These are phyloP conservation scores for Trichoderma sp. DNA, from an alignment of 2,329 filamentous ascomycete species.

Conservation along the genomic window DNA sequence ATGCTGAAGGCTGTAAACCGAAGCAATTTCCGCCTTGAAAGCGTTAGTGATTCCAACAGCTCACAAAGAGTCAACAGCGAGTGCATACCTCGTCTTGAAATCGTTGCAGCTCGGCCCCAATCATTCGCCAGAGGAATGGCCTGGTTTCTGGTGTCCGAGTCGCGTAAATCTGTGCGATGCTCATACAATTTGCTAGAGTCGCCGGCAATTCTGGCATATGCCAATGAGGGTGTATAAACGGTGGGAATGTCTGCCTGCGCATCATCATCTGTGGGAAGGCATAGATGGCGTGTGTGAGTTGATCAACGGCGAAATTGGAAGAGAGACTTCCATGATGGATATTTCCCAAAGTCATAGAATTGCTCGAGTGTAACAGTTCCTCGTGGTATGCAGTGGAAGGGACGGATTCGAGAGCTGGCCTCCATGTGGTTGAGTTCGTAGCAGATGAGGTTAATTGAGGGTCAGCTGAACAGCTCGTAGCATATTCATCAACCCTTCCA, in stretches of 20 bases:
- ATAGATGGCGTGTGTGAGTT: background rate
- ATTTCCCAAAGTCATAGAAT: background rate
- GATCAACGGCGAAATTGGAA: background rate
- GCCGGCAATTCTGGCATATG: background rate
- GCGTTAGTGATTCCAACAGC: background rate
- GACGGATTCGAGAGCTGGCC: background rate
- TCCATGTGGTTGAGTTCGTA: background rate
- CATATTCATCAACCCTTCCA: background rate
- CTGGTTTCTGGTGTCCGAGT: background rate
- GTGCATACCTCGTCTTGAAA: background rate
- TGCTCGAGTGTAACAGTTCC: background rate
- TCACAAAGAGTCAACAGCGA: background rate
- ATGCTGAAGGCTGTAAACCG: background rate
- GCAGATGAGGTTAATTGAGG: too few species aligned
- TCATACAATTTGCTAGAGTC: background rate
- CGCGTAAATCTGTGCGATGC: background rate
- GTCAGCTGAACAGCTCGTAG: background rate
- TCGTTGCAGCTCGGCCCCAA: background rate
- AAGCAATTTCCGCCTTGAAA: background rate
- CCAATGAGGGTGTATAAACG: background rate
- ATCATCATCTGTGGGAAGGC: constrained; percentile 7
- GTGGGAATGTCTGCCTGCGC: background rate
- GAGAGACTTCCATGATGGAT: background rate
- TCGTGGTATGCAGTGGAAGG: background rate
- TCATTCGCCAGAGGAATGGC: background rate